These are phyloP conservation scores for Acarospora socialis DNA, from an alignment of 2,329 filamentous ascomycete species.

Conservation along the genomic window DNA sequence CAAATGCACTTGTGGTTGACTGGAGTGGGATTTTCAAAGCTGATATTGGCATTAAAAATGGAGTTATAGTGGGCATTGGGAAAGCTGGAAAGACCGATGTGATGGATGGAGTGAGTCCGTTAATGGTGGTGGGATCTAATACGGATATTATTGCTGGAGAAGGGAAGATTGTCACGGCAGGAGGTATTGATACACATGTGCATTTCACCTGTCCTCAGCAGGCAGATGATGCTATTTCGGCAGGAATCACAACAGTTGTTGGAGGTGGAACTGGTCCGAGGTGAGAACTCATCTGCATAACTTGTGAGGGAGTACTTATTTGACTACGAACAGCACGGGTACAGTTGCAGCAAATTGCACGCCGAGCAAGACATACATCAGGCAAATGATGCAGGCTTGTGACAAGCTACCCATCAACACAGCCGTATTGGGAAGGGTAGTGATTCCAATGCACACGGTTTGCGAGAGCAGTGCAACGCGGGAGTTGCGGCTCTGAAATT, in stretches of 20 bases:
- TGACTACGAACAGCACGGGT: slow-evolving; percentile 60
- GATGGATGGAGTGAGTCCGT: slow-evolving; percentile 69
- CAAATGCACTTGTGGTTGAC: slow-evolving; percentile 79
- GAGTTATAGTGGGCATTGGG: slow-evolving; percentile 72
- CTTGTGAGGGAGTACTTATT: too few relatives aligned
- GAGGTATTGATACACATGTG: slow-evolving; percentile 77
- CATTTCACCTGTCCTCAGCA: slow-evolving; percentile 94
- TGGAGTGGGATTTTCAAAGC: slow-evolving; percentile 90
- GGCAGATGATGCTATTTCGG: slow-evolving; percentile 63
- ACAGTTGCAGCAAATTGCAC: slow-evolving; percentile 89
- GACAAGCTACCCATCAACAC: slow-evolving; percentile 72
- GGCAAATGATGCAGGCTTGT: slow-evolving; percentile 79
- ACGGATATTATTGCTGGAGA: slow-evolving; percentile 92
- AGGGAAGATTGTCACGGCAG: slow-evolving; percentile 77
- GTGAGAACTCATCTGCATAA: too few relatives aligned
- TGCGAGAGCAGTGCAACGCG: slow-evolving; percentile 65
- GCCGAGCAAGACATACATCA: slow-evolving; percentile 66
- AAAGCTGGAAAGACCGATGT: slow-evolving; percentile 92
- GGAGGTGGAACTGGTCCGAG: slow-evolving; percentile 82
- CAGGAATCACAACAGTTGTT: slow-evolving; percentile 77
- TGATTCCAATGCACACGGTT: slow-evolving; percentile 53
- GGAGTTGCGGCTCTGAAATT: slow-evolving; percentile 84
- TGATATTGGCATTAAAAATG: slow-evolving; percentile 82
- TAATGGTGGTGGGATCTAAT: slow-evolving; percentile 69
- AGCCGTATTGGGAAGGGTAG: slow-evolving; percentile 91